Conservation (phyloP, 2,329 filamentous ascomycete genomes). For the Epichloe hybrida region DNA sequence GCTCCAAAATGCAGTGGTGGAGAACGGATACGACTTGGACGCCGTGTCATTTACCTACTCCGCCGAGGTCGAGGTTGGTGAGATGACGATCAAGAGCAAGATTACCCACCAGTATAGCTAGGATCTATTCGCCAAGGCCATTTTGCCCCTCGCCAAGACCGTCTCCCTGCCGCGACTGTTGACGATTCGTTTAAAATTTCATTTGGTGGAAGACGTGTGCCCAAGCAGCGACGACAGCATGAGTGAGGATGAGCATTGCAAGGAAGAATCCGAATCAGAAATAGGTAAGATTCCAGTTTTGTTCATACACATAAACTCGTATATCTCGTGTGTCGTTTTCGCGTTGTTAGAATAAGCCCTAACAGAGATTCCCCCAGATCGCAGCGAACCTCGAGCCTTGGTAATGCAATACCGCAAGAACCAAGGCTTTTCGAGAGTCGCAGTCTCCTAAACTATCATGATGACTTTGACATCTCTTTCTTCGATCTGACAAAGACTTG, state of each 20-base stretch:
- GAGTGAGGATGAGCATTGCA: neutral
- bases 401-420: too few relatives aligned
- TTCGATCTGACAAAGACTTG: too few relatives aligned
- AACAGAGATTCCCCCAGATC: too few relatives aligned
- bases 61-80: neutral
- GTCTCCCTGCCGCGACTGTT: neutral
- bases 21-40: accelerated
- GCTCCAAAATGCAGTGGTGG: too few relatives aligned
- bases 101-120: neutral
- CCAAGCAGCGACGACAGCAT: neutral
- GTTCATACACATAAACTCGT: too few relatives aligned
- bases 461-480: too few relatives aligned
- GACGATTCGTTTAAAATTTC: neutral
- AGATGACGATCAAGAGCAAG: neutral
- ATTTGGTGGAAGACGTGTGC: neutral
- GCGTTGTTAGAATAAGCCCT: too few relatives aligned
- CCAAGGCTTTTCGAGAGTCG: too few relatives aligned
- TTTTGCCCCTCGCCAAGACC: neutral
- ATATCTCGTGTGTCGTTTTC: too few relatives aligned
- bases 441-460: too few relatives aligned
- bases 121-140: neutral
- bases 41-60: neutral
- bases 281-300: too few relatives aligned
- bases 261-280: neutral
- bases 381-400: too few relatives aligned